Conservation (phyloP, 2,329 filamentous ascomycete species). For the Diaporthe vexans region DNA sequence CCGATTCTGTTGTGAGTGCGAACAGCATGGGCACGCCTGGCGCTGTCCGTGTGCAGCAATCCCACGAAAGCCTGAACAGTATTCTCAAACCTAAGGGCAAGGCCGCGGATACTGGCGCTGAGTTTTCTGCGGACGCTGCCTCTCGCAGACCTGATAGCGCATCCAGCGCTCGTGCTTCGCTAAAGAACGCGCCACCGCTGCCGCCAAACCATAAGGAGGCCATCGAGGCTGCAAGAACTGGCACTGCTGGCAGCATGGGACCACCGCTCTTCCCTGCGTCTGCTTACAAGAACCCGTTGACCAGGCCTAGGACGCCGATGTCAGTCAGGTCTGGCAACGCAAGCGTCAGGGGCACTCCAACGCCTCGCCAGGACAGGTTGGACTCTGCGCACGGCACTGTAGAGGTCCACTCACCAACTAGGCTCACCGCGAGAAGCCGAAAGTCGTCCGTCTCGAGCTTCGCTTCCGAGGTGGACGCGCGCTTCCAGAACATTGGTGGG, state of each 20-base stretch:
- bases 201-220: conserved; percentile 86
- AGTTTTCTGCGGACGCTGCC: conserved; percentile 54
- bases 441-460: conserved; percentile 96
- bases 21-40: conserved; percentile 49
- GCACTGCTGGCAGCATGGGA: conserved; percentile 76
- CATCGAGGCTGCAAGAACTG: conserved; percentile 82
- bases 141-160: conserved; percentile 78
- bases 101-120: conserved; percentile 52
- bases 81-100: conserved; percentile 56
- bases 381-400: conserved; percentile 62
- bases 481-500: conserved; percentile 77
- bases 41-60: conserved; percentile 59
- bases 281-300: conserved; percentile 63
- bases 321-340: conserved; percentile 57
- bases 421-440: conserved; percentile 61
- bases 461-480: conserved; percentile 89
- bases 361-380: conserved; percentile 66
- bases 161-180: conserved; percentile 69
- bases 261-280: conserved; percentile 89
- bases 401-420: conserved; percentile 64
- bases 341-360: conserved; percentile 64
- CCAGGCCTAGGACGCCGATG: conserved; percentile 72
- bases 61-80: conserved; percentile 65
- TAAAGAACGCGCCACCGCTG: conserved; percentile 74
- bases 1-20: conserved; percentile 50